A percentile compares a stretch with the other conserved stretches of the same genome.
Evolutionary conservation across 2,329 filamentous ascomycete genomes (phyloP).

Genomic region (Hypoxylon sp.): DNA sequence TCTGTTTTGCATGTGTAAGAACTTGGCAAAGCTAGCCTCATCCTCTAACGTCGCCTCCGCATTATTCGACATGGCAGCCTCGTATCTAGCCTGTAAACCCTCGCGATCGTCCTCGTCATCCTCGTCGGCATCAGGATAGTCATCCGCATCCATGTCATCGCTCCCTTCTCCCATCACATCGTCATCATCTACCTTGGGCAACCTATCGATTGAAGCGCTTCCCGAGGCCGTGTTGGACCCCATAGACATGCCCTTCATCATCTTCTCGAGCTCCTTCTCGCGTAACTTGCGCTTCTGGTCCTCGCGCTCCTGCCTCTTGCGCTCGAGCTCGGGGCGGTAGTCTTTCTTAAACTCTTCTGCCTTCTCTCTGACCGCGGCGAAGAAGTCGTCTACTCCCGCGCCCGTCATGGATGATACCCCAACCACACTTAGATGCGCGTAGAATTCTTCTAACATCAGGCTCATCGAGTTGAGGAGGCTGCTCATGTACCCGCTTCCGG

Average conservation of each 20-base stretch:
- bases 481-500: slow-evolving; percentile 95
- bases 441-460: slow-evolving; percentile 96
- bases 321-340: slow-evolving; percentile 92
- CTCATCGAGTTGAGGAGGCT: slow-evolving; percentile 98
- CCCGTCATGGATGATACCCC: slow-evolving; percentile 95
- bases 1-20: slow-evolving; percentile 63
- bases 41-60: slow-evolving; percentile 65
- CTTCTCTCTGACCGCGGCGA: slow-evolving; percentile 89
- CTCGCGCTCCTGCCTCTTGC: slow-evolving; percentile 80
- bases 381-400: slow-evolving; percentile 92
- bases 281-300: slow-evolving; percentile 78
- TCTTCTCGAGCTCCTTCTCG: slow-evolving; percentile 87
- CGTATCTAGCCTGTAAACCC: slow-evolving; percentile 81
- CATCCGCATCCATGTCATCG: slow-evolving; percentile 71
- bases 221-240: slow-evolving; percentile 32
- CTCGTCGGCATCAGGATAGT: slow-evolving; percentile 65
- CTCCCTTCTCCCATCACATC: slow-evolving; percentile 63
- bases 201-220: slow-evolving; percentile 54
- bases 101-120: slow-evolving; percentile 74
- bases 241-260: slow-evolving; percentile 92
- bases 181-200: slow-evolving; percentile 66
- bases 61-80: slow-evolving; percentile 78
- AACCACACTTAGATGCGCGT: slow-evolving; percentile 92
- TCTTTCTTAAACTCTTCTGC: slow-evolving; percentile 88
- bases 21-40: slow-evolving; percentile 75